Conservation (phyloP, 805 yeast genomes). For the Wilhelminamyces savonicus region DNA sequence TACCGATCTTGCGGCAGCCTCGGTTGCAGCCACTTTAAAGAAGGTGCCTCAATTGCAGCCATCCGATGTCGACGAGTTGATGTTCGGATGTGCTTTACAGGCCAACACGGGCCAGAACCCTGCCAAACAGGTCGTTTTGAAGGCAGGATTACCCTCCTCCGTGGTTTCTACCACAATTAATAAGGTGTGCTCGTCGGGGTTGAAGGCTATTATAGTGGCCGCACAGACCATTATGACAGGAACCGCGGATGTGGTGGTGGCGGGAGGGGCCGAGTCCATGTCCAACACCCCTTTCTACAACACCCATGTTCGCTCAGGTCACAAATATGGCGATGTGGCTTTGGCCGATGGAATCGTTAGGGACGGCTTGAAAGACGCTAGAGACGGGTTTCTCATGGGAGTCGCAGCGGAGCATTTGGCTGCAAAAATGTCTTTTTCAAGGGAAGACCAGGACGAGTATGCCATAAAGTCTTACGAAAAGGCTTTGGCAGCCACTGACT, state of each 20-base stretch:
- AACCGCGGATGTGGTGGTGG: background rate
- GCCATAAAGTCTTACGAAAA: background rate
- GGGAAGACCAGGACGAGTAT: background rate
- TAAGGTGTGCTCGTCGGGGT: background rate
- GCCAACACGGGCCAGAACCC: conserved; percentile 1
- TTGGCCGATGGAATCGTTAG: background rate
- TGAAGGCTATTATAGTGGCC: background rate
- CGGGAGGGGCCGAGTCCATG: background rate
- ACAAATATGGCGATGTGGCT: background rate
- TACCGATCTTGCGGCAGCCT: background rate
- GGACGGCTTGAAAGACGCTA: background rate
- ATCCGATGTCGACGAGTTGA: background rate
- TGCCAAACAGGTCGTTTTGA: background rate
- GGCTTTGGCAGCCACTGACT: background rate
- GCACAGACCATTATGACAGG: background rate
- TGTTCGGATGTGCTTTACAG: background rate
- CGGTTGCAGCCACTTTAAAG: background rate
- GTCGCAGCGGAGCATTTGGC: background rate
- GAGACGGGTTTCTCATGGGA: background rate
- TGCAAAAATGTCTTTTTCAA: background rate
- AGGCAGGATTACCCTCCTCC: background rate
- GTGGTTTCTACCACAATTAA: background rate
- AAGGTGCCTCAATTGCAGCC: background rate
- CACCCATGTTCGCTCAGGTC: background rate
- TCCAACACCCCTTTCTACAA: background rate